Evolutionary conservation across 2,329 filamentous ascomycete species (phyloP).

Genomic region (Elsinoe fawcettii): DNA sequence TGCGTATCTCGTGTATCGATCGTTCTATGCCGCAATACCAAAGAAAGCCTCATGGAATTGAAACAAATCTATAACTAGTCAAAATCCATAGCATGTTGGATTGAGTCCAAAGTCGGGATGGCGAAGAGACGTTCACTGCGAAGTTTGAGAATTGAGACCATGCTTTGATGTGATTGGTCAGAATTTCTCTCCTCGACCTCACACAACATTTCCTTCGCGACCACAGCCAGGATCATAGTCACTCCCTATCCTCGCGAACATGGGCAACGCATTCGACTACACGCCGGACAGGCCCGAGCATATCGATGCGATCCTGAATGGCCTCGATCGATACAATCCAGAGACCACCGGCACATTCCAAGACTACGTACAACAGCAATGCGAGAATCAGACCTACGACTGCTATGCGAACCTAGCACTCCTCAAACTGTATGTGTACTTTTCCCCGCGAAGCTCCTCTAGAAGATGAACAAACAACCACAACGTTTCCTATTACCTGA

Average conservation of each 20-base stretch:
- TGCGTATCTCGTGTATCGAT: too few relatives aligned
- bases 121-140: too few relatives aligned
- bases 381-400: slow-evolving; percentile 89
- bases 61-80: too few relatives aligned
- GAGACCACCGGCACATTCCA: slow-evolving; percentile 91
- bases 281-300: slow-evolving; percentile 85
- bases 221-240: neutral
- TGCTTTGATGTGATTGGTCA: slow-evolving; percentile 5
- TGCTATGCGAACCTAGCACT: slow-evolving; percentile 94
- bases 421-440: slow-evolving; percentile 87
- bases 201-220: slow-evolving; percentile 11
- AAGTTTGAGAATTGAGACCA: too few relatives aligned
- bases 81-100: too few relatives aligned
- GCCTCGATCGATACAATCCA: slow-evolving; percentile 96
- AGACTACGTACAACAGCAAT: slow-evolving; percentile 89
- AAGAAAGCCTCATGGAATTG: too few relatives aligned
- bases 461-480: slow-evolving; percentile 29
- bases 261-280: slow-evolving; percentile 64
- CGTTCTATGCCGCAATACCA: too few relatives aligned
- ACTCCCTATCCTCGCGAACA: slow-evolving; percentile 21
- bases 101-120: too few relatives aligned
- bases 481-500: slow-evolving; percentile 99
- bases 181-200: slow-evolving; percentile 12
- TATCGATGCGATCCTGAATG: slow-evolving; percentile 89
- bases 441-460: slow-evolving; percentile 38